Evolutionary conservation across 179 eudicot genomes (phyloP).

Genomic region (Beta corolliflora): DNA sequence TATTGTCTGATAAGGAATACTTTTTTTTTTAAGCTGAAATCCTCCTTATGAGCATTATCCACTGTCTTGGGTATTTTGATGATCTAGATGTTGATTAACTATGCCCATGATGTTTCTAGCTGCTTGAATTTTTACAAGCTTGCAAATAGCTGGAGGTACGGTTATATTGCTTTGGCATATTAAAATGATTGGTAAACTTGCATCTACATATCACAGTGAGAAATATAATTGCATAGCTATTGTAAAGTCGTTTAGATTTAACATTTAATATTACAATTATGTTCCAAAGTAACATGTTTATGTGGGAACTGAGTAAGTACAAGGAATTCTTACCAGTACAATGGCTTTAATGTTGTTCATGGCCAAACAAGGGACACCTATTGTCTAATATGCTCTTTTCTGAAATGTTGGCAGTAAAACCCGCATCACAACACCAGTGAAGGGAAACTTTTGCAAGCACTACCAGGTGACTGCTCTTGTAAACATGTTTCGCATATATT

Average conservation of each 20-base stretch:
- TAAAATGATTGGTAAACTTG: background rate
- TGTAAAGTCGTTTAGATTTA: background rate
- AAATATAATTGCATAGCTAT: background rate
- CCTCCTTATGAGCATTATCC: too few species aligned
- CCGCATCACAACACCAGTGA: too few species aligned
- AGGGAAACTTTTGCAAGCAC: too few species aligned
- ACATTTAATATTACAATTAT: background rate
- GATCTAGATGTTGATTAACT: too few species aligned
- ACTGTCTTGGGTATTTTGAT: too few species aligned
- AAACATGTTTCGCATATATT: too few species aligned
- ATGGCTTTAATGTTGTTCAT: conserved; percentile 39
- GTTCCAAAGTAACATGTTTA: background rate
- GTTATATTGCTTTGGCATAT: background rate
- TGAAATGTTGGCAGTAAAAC: too few species aligned
- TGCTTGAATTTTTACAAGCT: background rate
- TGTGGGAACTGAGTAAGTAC: background rate
- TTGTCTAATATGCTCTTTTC: too few species aligned
- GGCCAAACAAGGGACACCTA: background rate
- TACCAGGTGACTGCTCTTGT: too few species aligned
- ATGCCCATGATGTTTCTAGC: background rate
- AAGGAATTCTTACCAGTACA: conserved; percentile 25
- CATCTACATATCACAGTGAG: background rate
- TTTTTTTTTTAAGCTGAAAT: too few species aligned
- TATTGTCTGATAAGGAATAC: too few species aligned
- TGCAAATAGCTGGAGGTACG: background rate